These are phyloP conservation scores for Flueggea neowawraea DNA, from an alignment of 441 rosid species.

Conservation along the genomic window DNA sequence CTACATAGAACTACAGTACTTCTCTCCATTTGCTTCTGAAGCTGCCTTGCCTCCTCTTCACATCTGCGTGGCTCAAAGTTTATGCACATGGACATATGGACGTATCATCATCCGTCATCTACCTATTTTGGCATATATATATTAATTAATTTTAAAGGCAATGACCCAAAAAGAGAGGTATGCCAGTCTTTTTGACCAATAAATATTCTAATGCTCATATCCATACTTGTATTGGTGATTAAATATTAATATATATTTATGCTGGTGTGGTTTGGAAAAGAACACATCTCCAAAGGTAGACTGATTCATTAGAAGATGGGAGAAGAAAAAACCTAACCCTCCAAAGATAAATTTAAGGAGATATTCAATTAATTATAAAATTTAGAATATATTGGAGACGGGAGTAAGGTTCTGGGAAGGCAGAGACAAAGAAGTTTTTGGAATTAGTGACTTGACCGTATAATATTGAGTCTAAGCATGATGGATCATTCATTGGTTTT, in stretches of 20 bases:
- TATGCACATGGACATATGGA: too few relatives aligned
- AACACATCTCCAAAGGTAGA: slow-evolving; percentile 7
- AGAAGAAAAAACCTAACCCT: slow-evolving; percentile 27
- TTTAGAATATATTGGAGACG: slow-evolving; percentile 1
- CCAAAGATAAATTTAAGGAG: neutral
- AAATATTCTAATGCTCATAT: neutral
- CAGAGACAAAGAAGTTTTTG: neutral
- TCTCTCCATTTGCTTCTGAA: too few relatives aligned
- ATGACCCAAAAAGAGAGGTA: neutral
- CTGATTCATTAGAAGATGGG: slow-evolving; percentile 21
- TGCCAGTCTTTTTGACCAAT: slow-evolving; percentile 15
- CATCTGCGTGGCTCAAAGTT: too few relatives aligned
- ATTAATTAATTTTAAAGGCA: neutral
- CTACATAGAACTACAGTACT: too few relatives aligned
- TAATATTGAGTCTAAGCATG: neutral
- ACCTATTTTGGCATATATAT: neutral
- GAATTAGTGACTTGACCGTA: too few relatives aligned
- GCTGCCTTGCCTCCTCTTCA: too few relatives aligned
- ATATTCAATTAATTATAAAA: neutral
- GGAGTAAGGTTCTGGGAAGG: neutral
- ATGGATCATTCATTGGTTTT: neutral
- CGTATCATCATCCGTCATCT: too few relatives aligned
- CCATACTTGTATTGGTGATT: neutral
- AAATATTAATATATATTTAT: neutral
- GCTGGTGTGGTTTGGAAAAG: slow-evolving; percentile 7